Base-by-base conservation (phyloP, 371 early-diverging fungal species). In the Lichtheimia corymbifera region DNA sequence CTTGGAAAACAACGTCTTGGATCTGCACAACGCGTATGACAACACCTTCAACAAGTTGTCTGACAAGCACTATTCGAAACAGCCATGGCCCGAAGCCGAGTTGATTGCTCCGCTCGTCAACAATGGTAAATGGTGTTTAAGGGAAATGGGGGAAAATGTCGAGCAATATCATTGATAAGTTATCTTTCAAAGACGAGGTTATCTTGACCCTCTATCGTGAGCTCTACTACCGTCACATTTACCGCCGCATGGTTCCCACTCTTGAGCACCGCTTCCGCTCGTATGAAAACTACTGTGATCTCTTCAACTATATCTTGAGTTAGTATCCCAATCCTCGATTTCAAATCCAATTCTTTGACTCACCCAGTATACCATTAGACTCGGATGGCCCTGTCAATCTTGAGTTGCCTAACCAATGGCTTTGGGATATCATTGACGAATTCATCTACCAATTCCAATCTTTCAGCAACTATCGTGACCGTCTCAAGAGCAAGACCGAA, bases 401-500 rank as follows among this genome's bases (percentile, higher is more conserved):
- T 53, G 97, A 97, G 79, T 87, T 97, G 64, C 97, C 97, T 30
- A 95, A 93, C 82, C 95, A 95, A 82, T 97, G 97, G 97, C 83
- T 97, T 53, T 97, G 97, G 97, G 97, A 97, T 79, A 96, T 97
- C 68, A 94, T 97, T 68, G 97, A 97, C 70, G 97, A 97, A 81
- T 96, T 97, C 78, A 95, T 97, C 65, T 97, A 95, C 76, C 97
- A 97, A 83, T 97, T 94, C 91, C 96, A 97, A 83, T 88, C 95
- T 50, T 97, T 94, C 86, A 92, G 95, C 80, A 88, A 90, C 69
- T 96, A 88, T 83, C 91, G 96, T 61, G 92, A 87, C 78, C 91
- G 93, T 61, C 75, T 87, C 61, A 85, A 87, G 81, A 90, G 79
- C 82, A 93, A 92, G 77, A 74, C 83, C 25, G 89, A 92, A 22